phyloP scores from a whole-genome alignment of 2,329 filamentous ascomycete species.

The Sarocladiaceae sp. region DNA sequence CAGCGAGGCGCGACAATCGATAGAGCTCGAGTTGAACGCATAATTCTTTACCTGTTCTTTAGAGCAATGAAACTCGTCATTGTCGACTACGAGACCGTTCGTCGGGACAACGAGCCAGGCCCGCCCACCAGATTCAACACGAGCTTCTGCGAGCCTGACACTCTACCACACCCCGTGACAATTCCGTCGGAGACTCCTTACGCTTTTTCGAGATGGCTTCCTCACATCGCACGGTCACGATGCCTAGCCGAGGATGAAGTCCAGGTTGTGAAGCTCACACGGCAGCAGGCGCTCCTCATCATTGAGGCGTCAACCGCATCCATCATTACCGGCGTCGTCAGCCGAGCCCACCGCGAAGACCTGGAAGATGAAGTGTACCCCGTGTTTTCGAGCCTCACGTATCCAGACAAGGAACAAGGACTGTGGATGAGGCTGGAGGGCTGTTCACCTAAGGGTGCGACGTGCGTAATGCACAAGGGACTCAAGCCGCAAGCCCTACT shows the following conservation, averaged over 20 bases:
- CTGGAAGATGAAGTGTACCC: constrained; percentile 24
- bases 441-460: constrained; percentile 37
- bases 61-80: constrained; percentile 2
- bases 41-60: too few species aligned
- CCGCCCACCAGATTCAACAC: constrained; percentile 24
- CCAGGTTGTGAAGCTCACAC: constrained; percentile 25
- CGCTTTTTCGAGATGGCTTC: constrained; percentile 35
- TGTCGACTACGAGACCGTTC: constrained; percentile 1
- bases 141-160: constrained; percentile 23
- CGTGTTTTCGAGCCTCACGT: constrained; percentile 17
- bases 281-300: constrained; percentile 22
- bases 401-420: constrained; percentile 22
- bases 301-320: constrained; percentile 24
- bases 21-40: too few species aligned
- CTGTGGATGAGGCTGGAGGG: constrained; percentile 37
- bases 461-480: constrained; percentile 15
- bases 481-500: constrained; percentile 16
- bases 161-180: constrained; percentile 17
- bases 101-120: neutral
- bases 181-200: constrained; percentile 27
- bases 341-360: constrained; percentile 25
- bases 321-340: constrained; percentile 22
- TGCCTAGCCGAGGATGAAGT: constrained; percentile 16
- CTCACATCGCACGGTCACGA: constrained; percentile 30
- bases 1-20: too few species aligned